Evolutionary conservation across 139 green algal species (phyloP).

Genomic region (Chlamydomonas sp.): DNA sequence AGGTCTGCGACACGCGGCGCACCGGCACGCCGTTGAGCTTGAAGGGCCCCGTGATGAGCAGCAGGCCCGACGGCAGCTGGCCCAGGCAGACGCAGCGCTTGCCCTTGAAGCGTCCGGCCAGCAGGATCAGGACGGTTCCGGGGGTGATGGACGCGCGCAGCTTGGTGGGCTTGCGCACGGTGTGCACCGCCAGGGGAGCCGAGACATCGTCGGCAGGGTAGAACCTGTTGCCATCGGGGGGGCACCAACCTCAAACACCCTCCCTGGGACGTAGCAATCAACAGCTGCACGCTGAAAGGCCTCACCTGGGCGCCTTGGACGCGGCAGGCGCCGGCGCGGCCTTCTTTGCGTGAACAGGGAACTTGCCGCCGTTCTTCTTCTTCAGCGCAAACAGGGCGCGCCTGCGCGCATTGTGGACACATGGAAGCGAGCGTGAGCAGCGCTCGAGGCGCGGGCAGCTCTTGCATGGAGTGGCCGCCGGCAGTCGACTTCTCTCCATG

Average conservation of each 20-base stretch:
- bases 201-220: slow-evolving; percentile 90
- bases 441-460: not conserved
- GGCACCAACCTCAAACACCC: too few relatives aligned
- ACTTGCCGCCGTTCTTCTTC: slow-evolving; percentile 94
- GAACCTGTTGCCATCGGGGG: too few relatives aligned
- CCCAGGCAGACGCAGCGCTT: slow-evolving; percentile 95
- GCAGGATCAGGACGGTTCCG: slow-evolving; percentile 93
- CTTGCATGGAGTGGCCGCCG: not conserved
- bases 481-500: not conserved
- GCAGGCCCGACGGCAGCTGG: slow-evolving; percentile 89
- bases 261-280: too few relatives aligned
- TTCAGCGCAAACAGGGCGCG: slow-evolving; percentile 84
- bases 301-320: slow-evolving; percentile 36
- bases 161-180: slow-evolving; percentile 70
- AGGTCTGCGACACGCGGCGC: slow-evolving; percentile 91
- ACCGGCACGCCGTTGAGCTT: slow-evolving; percentile 95
- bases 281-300: too few relatives aligned
- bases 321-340: slow-evolving; percentile 29
- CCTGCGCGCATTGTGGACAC: not conserved
- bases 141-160: slow-evolving; percentile 89
- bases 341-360: slow-evolving; percentile 67
- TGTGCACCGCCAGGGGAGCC: slow-evolving; percentile 60
- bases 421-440: not conserved
- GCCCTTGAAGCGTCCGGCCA: slow-evolving; percentile 97
- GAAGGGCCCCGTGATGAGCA: slow-evolving; percentile 94